Evolutionary conservation across 352 stramenopile genomes (phyloP), one percentile per base, ranked within the genome.

Genomic region (Globisporangium iwayamae): DNA sequence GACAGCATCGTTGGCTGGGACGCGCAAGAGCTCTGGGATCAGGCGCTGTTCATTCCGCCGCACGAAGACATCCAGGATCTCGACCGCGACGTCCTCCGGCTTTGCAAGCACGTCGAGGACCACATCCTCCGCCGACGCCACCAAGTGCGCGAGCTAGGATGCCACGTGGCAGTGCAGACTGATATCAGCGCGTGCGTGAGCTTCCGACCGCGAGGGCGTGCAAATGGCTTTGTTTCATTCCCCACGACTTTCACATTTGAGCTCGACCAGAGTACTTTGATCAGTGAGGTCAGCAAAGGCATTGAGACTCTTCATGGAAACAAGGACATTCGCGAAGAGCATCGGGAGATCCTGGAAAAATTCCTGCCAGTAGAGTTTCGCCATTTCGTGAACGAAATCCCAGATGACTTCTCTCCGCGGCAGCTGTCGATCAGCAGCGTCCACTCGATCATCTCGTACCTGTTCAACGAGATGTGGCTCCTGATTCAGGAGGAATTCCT

Each of bases 21-120:
- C 6, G 56, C 73, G 1, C 73, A 80, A 13, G 72, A 79, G 45
- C 62, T 87, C 13, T 87, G 78, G 78, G 75, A 87, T 43, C 75
- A 83, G 70, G 78, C 78, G 25, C 74, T 87, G 11, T 87, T 87
- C 67, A 81, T 87, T 25, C 78, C 78, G 5, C 70, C 74, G 5
- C 66, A 72, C 13, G 78, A 87, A 65, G 73, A 85, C 46, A 60
- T 85, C 7, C 71, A 80, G 47, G 78, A 87, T 34, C 59, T 87
- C 25, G 74, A 79, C 36, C 43, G 66, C 6, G 69, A 82, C 30
- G 63, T 87, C 1, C 67, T 74, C 34, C 56, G 67, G 3, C 60
- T 87, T 11, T 74, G 72, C 56, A 38, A 41, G 1, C 56, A 70
- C 2, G 75, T 87, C 20, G 78, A 87, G 56, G 55, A 64, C 5